phyloP scores from a whole-genome alignment of 2,329 filamentous ascomycete genomes.

The Cylindrodendrum hubeiense region DNA sequence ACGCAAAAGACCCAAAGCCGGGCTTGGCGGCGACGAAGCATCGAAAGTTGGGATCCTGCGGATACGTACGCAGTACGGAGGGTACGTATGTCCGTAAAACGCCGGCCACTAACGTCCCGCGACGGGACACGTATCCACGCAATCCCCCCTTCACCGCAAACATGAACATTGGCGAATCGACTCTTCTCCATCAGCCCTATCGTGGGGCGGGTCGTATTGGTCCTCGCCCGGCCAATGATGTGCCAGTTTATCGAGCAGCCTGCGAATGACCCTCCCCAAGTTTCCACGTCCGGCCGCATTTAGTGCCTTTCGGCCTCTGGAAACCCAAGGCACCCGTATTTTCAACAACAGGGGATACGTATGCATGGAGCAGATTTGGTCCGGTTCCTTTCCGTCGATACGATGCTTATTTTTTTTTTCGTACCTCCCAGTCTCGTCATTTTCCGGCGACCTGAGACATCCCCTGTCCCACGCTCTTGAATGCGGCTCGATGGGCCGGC shows the following conservation, averaged over 20 bases:
- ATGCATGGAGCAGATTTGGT: slow-evolving; percentile 22
- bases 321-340: slow-evolving; percentile 48
- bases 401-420: slow-evolving; percentile 11
- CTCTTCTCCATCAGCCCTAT: slow-evolving; percentile 32
- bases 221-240: slow-evolving; percentile 37
- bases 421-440: not conserved
- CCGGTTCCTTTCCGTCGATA: not conserved
- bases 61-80: slow-evolving; percentile 23
- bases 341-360: slow-evolving; percentile 38
- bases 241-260: slow-evolving; percentile 45
- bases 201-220: slow-evolving; percentile 19
- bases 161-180: not conserved
- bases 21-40: slow-evolving; percentile 4
- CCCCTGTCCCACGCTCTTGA: not conserved
- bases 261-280: slow-evolving; percentile 33
- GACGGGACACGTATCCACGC: slow-evolving; percentile 37
- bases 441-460: not conserved
- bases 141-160: slow-evolving; percentile 24
- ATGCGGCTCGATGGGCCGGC: not conserved
- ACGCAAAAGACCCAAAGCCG: not conserved
- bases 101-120: not conserved
- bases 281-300: slow-evolving; percentile 30
- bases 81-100: slow-evolving; percentile 6
- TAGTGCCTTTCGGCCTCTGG: not conserved
- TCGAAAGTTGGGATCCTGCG: not conserved